phyloP scores from a whole-genome alignment of 176 grass and related monocot species.

The Carex myosuroides region DNA sequence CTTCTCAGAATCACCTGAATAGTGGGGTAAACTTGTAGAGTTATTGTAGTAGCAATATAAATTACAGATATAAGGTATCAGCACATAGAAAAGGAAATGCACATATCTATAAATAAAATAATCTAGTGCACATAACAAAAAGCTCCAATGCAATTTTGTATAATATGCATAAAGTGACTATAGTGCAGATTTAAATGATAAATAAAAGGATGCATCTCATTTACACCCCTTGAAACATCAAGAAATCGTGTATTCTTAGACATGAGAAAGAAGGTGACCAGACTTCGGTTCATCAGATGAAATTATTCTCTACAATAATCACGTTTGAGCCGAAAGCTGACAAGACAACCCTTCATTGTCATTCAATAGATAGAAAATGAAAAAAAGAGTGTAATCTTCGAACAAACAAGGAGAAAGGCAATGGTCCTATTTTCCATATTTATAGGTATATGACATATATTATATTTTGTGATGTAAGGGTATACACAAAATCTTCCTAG shows the following conservation, averaged over 20 bases:
- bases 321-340: neutral
- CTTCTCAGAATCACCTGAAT: slow-evolving; percentile 93
- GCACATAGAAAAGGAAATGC: neutral
- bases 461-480: neutral
- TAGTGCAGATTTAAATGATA: neutral
- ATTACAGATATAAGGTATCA: neutral
- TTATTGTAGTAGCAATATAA: neutral
- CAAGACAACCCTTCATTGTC: neutral
- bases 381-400: neutral
- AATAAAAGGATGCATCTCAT: neutral
- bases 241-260: neutral
- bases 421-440: neutral
- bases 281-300: neutral
- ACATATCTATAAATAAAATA: neutral
- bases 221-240: neutral
- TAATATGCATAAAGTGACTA: neutral
- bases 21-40: neutral
- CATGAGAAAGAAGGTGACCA: neutral
- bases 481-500: neutral
- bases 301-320: neutral
- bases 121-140: neutral
- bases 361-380: neutral
- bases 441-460: neutral
- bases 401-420: neutral
- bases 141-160: neutral